A percentile compares a stretch with the other conserved stretches of the same genome.
These are phyloP conservation scores for Lophium mytilinum DNA, from an alignment of 495 filamentous ascomycete genomes.

Conservation along the genomic window DNA sequence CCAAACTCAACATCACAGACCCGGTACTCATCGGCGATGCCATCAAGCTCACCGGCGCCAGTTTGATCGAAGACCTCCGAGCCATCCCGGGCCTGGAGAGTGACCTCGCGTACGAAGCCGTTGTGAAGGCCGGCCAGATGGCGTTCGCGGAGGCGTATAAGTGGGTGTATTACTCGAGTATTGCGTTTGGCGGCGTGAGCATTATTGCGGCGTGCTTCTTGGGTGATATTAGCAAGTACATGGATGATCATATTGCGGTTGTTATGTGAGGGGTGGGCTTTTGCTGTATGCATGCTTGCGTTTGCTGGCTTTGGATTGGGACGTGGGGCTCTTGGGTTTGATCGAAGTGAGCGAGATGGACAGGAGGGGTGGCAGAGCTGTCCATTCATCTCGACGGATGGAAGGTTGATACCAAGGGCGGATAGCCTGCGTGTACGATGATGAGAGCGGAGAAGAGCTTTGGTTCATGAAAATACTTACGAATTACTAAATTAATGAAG, in stretches of 20 bases:
- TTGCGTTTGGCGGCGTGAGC: slow-evolving; percentile 28
- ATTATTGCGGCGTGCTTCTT: slow-evolving; percentile 23
- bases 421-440: too few species aligned
- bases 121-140: slow-evolving; percentile 19
- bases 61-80: slow-evolving; percentile 9
- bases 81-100: slow-evolving; percentile 15
- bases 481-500: too few species aligned
- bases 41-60: slow-evolving; percentile 14
- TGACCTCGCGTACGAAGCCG: slow-evolving; percentile 5
- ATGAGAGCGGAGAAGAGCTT: too few species aligned
- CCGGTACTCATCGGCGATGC: slow-evolving; percentile 11
- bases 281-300: too few species aligned
- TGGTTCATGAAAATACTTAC: too few species aligned
- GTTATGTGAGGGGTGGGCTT: neutral
- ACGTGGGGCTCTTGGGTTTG: too few species aligned
- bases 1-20: slow-evolving; percentile 5
- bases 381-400: too few species aligned
- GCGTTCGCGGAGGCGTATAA: slow-evolving; percentile 25
- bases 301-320: too few species aligned
- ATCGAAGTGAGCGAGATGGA: too few species aligned
- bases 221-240: slow-evolving; percentile 16
- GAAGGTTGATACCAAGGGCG: too few species aligned
- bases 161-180: slow-evolving; percentile 27
- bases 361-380: too few species aligned
- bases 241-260: slow-evolving; percentile 1